Base-by-base conservation (phyloP, 2,329 filamentous ascomycete species). In the Pseudogymnoascus sp. region DNA sequence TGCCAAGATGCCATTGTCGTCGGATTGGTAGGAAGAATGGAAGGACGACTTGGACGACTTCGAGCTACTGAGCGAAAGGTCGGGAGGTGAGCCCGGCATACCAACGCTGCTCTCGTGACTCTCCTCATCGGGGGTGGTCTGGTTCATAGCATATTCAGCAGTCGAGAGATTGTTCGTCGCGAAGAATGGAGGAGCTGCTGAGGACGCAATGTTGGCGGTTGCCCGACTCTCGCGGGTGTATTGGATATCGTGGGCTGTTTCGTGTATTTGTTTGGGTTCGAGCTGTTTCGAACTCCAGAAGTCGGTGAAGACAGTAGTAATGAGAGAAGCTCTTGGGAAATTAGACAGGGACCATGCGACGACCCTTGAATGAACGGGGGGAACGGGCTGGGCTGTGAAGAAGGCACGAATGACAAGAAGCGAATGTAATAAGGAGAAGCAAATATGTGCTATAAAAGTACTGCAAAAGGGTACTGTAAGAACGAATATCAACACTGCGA, bases 31-130 rank as follows among this genome's bases (percentile, higher is more conserved):
- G 64, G 89, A 87, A 39, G 92, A 96, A 69, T 88, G 88, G 71
- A 93, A 89, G 60, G 91, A 96, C 29, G 91, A 92, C 76, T 95
- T 96, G 68, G 91, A 96, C 67, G 91, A 95, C 76, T 93, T 96
- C 66, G 91, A 96, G 69, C 82, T 83, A 31, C 51, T 57, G 16
- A 57, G 51, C 60, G 89, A 91, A 77, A 96, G 86, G 71, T 91
- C 90, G 66, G 89, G 89, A 64, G 88, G 88, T 68, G 89, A 91
- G 74, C 83, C 84, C 57, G 87, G 86, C 67, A 70, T 72, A 60
- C 51, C 51, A 57, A 57, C 29, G 16, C 51, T 57, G 29, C 51
- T 57, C 51, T 0, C 76, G 77, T 37, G 74, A 77, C 14, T 78
- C 51, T 57, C 51, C 51, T 57, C 51, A 57, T 57, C 62, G 72